Conservation (phyloP, 768 basidiomycete genomes). For the Brasilioporus rufonigricans region DNA sequence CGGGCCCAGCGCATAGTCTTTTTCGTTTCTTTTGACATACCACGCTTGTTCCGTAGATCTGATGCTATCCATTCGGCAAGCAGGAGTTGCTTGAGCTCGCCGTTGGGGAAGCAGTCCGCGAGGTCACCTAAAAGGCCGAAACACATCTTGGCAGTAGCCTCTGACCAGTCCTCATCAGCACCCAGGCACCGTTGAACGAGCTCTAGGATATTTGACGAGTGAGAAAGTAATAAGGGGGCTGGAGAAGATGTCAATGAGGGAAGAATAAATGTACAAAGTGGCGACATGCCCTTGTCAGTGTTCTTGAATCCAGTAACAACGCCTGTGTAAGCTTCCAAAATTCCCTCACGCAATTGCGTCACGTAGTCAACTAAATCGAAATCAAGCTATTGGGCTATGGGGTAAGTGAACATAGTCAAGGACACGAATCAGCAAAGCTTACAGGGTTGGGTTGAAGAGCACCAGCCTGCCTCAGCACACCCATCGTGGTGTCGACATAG, state of each 20-base stretch:
- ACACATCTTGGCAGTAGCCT: constrained; percentile 67
- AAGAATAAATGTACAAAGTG: background rate
- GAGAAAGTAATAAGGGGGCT: constrained; percentile 50
- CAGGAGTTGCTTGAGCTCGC: constrained; percentile 77
- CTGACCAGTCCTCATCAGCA: constrained; percentile 79
- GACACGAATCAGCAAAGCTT: constrained; percentile 25
- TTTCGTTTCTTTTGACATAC: constrained; percentile 76
- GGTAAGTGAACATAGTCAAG: background rate
- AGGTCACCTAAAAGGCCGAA: constrained; percentile 93
- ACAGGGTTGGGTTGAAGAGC: constrained; percentile 85
- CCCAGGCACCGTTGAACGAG: constrained; percentile 72
- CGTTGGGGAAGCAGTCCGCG: constrained; percentile 80
- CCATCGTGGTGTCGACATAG: constrained; percentile 88
- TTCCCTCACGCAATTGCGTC: constrained; percentile 84
- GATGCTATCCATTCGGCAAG: constrained; percentile 76
- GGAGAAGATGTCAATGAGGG: background rate
- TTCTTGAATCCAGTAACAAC: constrained; percentile 89
- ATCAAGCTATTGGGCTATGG: constrained; percentile 52
- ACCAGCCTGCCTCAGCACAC: constrained; percentile 88
- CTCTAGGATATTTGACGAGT: constrained; percentile 74
- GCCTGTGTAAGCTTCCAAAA: constrained; percentile 95
- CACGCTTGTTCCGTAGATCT: constrained; percentile 70
- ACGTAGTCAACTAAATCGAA: constrained; percentile 94
- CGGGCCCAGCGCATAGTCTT: constrained; percentile 92
- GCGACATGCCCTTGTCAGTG: constrained; percentile 62